Conservation (phyloP, 73 alveolate genomes). For the Tetrahymena elliotti region DNA sequence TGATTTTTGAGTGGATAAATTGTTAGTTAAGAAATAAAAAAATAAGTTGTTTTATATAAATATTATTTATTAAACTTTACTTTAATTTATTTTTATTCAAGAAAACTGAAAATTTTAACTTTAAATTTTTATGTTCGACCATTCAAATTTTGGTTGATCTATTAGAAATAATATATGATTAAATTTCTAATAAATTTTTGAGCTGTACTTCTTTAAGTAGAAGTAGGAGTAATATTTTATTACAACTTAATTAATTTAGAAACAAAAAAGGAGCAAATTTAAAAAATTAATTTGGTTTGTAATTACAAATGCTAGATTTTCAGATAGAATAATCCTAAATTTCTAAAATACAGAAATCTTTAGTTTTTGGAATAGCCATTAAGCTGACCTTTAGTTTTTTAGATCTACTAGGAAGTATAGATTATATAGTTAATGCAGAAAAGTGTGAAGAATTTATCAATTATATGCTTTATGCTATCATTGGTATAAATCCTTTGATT, state of each 20-base stretch:
- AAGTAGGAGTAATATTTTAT: neutral
- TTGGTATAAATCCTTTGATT: neutral
- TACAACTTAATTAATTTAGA: neutral
- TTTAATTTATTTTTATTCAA: no score
- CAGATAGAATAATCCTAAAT: neutral
- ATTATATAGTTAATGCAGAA: neutral
- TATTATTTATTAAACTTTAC: neutral
- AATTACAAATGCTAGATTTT: neutral
- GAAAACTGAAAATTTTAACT: neutral
- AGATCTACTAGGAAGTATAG: neutral
- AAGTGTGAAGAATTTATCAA: neutral
- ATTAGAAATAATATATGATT: no score
- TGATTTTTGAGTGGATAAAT: no score
- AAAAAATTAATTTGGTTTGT: neutral
- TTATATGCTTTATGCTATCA: neutral
- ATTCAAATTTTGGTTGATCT: no score
- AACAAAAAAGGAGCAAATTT: neutral
- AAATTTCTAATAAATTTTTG: neutral
- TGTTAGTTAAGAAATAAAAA: no score
- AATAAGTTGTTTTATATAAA: neutral
- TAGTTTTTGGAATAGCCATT: neutral
- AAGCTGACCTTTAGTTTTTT: neutral
- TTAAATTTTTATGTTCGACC: no score
- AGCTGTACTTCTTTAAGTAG: neutral
- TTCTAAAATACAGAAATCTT: neutral